Percentiles rank a stretch among this genome's conserved stretches.
These are phyloP conservation scores for Trichoderma afroharzianum DNA, from an alignment of 2,329 filamentous ascomycete species.

Conservation along the genomic window DNA sequence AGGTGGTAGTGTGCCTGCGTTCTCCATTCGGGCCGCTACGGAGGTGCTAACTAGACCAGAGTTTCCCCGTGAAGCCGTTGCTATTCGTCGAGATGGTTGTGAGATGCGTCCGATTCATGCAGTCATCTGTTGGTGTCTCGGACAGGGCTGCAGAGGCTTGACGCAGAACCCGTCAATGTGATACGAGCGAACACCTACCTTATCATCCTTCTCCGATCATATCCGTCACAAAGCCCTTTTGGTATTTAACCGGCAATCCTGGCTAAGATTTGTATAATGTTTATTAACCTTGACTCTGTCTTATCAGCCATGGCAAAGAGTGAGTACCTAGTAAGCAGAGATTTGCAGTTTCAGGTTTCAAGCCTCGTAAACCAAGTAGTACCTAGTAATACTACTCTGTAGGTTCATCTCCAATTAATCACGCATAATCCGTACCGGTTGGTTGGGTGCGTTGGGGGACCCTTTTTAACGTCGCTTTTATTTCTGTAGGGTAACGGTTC, in stretches of 20 bases:
- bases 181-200: background rate
- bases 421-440: constrained; percentile 5
- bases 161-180: background rate
- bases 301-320: background rate
- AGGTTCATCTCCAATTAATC: background rate
- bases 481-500: constrained; percentile 7
- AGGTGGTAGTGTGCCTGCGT: background rate
- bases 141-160: background rate
- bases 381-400: background rate
- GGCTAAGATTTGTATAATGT: too few species aligned
- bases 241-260: background rate
- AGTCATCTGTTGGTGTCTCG: background rate
- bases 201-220: background rate
- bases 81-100: background rate
- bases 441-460: background rate
- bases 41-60: background rate
- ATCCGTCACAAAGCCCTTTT: background rate
- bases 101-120: background rate
- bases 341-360: background rate
- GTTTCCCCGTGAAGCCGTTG: background rate
- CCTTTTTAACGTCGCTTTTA: background rate
- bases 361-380: background rate
- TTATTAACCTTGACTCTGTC: background rate
- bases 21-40: background rate
- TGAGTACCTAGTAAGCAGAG: background rate